phyloP scores from a whole-genome alignment of 2,329 filamentous ascomycete genomes.

The Colletotrichum siamense region DNA sequence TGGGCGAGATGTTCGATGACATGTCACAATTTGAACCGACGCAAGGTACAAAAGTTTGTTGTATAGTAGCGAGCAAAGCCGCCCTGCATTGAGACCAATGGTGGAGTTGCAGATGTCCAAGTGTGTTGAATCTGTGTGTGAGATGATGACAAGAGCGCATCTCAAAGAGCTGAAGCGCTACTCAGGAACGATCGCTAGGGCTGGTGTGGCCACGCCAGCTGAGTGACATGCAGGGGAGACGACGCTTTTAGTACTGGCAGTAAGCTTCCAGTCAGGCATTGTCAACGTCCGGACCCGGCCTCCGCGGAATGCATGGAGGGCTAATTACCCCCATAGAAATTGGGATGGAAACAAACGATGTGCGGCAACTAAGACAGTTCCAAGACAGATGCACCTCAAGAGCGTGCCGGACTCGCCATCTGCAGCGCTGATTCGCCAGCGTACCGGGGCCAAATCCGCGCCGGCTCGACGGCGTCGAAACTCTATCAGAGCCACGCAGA shows the following conservation, averaged over 20 bases:
- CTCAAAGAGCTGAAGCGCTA: not conserved
- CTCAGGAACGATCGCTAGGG: not conserved
- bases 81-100: not conserved
- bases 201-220: constrained; percentile 1
- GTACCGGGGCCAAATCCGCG: not conserved
- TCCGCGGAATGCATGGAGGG: not conserved
- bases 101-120: not conserved
- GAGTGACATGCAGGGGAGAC: not conserved
- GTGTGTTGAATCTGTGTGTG: not conserved
- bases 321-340: not conserved
- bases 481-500: not conserved
- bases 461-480: not conserved
- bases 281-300: not conserved
- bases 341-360: not conserved
- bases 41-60: not conserved
- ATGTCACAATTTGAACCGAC: not conserved
- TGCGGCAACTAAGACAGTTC: not conserved
- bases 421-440: not conserved
- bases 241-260: not conserved
- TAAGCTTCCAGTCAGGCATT: not conserved
- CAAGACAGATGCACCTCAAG: not conserved
- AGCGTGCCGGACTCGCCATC: too few relatives aligned
- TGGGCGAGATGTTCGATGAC: not conserved
- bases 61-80: not conserved
- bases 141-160: not conserved